A percentile compares a stretch with the other conserved stretches of the same genome.
Conservation (phyloP, 2,329 filamentous ascomycete species). For the Juglanconis juglandina region DNA sequence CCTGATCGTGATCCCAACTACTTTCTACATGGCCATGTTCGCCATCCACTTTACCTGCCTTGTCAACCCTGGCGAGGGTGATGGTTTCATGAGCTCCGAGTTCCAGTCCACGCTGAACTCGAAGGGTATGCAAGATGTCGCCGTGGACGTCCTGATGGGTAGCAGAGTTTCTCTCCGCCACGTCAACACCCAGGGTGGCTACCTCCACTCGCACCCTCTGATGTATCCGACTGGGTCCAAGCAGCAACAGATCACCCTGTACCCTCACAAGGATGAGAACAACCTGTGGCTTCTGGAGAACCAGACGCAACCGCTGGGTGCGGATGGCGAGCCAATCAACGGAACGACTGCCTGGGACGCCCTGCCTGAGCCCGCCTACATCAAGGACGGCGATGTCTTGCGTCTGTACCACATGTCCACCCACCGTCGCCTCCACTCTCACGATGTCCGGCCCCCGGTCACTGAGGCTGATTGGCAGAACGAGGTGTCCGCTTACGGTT, state of each 20-base stretch:
- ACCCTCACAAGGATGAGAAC: slow-evolving; percentile 98
- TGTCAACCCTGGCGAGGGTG: slow-evolving; percentile 90
- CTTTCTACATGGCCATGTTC: slow-evolving; percentile 96
- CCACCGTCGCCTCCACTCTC: slow-evolving; percentile 87
- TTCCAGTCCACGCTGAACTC: slow-evolving; percentile 97
- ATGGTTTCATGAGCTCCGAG: slow-evolving; percentile 99
- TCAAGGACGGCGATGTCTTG: slow-evolving; percentile 77
- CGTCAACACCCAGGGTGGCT: slow-evolving; percentile 95
- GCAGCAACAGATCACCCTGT: slow-evolving; percentile 97
- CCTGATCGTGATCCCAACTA: slow-evolving; percentile 80
- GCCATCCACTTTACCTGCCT: slow-evolving; percentile 93
- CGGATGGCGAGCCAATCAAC: slow-evolving; percentile 71
- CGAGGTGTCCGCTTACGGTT: slow-evolving; percentile 94
- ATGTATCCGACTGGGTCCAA: slow-evolving; percentile 98
- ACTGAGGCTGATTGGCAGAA: slow-evolving; percentile 92
- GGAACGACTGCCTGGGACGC: slow-evolving; percentile 83
- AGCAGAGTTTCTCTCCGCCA: slow-evolving; percentile 85
- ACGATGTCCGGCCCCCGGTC: slow-evolving; percentile 84
- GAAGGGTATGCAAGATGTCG: slow-evolving; percentile 93
- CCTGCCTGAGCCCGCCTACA: slow-evolving; percentile 59
- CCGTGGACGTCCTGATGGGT: slow-evolving; percentile 86
- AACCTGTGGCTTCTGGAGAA: slow-evolving; percentile 94
- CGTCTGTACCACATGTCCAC: slow-evolving; percentile 81
- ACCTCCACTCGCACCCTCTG: slow-evolving; percentile 91
- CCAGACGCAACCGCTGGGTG: slow-evolving; percentile 82